Evolutionary conservation across 2,329 filamentous ascomycete species (phyloP).

Genomic region (Ophiostoma piceae): DNA sequence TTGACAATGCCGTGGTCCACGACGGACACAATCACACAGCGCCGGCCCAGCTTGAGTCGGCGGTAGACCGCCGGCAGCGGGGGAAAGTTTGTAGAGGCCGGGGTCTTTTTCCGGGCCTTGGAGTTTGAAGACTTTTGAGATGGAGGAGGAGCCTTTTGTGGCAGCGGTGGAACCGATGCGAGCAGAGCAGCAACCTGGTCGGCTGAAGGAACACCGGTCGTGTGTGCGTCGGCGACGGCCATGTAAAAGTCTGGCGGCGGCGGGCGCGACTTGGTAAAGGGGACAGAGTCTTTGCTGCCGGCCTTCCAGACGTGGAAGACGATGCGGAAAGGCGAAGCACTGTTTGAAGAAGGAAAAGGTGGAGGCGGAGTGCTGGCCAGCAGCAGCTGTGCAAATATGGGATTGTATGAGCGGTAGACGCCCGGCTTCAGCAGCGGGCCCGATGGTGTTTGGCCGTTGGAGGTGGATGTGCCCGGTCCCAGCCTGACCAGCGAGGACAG

Average conservation of each 20-base stretch:
- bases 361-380: constrained; percentile 22
- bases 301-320: constrained; percentile 32
- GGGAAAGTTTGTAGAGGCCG: background rate
- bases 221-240: constrained; percentile 71
- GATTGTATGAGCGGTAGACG: constrained; percentile 60
- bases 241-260: constrained; percentile 78
- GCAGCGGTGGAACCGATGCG: constrained; percentile 65
- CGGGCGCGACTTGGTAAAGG: constrained; percentile 75
- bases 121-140: background rate
- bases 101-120: background rate
- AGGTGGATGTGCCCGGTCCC: too few species aligned
- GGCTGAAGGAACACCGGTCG: constrained; percentile 65
- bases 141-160: constrained; percentile 29
- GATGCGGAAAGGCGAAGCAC: constrained; percentile 52
- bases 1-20: constrained; percentile 88
- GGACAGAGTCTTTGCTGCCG: constrained; percentile 34
- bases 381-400: constrained; percentile 68
- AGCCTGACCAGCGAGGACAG: constrained; percentile 42
- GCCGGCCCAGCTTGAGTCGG: constrained; percentile 75
- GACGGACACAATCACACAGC: constrained; percentile 78
- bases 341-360: constrained; percentile 27
- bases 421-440: constrained; percentile 59
- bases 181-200: constrained; percentile 67
- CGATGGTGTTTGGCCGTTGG: constrained; percentile 32
- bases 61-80: constrained; percentile 52